These are phyloP conservation scores for Rubroshorea leprosula DNA, from an alignment of 345 rosid genomes.

Conservation along the genomic window DNA sequence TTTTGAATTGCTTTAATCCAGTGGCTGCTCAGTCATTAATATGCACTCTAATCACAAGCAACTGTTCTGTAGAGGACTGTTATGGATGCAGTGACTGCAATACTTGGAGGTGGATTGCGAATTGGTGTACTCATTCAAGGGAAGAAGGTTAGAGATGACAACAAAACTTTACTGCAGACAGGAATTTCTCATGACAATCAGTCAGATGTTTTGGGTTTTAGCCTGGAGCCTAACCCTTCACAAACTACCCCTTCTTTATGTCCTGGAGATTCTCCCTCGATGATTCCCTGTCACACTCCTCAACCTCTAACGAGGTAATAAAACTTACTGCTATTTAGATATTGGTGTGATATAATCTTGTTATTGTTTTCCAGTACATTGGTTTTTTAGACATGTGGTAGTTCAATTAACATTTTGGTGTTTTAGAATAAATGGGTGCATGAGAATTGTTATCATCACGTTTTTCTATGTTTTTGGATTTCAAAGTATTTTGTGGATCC, in stretches of 20 bases:
- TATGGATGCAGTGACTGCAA: slow-evolving; percentile 23
- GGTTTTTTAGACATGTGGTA: too few species aligned
- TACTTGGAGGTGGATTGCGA: slow-evolving; percentile 28
- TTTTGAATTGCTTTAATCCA: too few species aligned
- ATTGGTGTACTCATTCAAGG: slow-evolving; percentile 28
- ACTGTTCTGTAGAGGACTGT: slow-evolving; percentile 22
- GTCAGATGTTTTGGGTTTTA: slow-evolving; percentile 19
- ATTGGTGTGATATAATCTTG: too few species aligned
- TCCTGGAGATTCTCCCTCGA: neutral
- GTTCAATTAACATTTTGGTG: too few species aligned
- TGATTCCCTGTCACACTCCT: neutral
- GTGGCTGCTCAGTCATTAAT: too few species aligned
- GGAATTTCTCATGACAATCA: slow-evolving; percentile 24
- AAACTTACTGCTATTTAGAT: neutral
- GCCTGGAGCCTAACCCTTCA: slow-evolving; percentile 18
- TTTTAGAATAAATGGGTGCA: too few species aligned
- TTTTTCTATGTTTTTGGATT: too few species aligned
- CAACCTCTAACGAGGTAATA: slow-evolving; percentile 16
- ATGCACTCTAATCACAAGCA: too few species aligned
- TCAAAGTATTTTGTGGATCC: neutral
- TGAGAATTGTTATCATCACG: too few species aligned
- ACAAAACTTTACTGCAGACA: slow-evolving; percentile 28
- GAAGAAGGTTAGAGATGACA: slow-evolving; percentile 32
- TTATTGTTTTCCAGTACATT: too few species aligned
- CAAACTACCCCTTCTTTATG: neutral